Evolutionary conservation across 2,329 filamentous ascomycete genomes (phyloP), one percentile per base, ranked within the genome.

Genomic region (Leptographium lundbergii): DNA sequence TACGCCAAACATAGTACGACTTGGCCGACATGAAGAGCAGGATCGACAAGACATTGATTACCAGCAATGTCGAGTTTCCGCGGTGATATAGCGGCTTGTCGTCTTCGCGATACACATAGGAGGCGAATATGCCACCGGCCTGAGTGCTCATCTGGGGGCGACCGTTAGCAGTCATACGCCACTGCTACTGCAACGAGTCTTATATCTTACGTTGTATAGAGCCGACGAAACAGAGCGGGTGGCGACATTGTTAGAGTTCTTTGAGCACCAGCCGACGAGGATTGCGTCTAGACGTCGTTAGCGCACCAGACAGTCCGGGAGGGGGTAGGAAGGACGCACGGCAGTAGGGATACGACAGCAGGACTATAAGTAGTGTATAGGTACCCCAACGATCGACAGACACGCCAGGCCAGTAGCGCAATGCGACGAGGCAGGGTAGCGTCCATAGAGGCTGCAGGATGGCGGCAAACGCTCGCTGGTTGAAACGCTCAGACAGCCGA

Each of bases 181-280:
- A 34, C 32, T 9, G 32, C 9, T 34, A 10, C 32, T 34, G 32
- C 32, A 34, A 34, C 9, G 32, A 11, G 9, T 10, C 32, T 2
- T 10, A 9, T 19, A 66, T 25, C 59, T 48, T n/a, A 61, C 61
- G 24, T 63, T 63, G 32, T 63, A 63, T 19, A 62, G 51, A 1
- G 61, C 59, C 1, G 61, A 59, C 1, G 57, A 59, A 1, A 62
- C 61, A 25, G 61, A 57, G n/a, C 61, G 59, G 1, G 61, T 52
- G 14, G 57, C 57, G 25, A 61, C 59, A 22, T 61, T 63, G 34
- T 61, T 61, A 0, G 80, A 76, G 63, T 86, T 86, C 59, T 77
- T 76, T 5, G 79, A 81, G 2, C 75, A 78, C 73, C 81, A 81
- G 0, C 78, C 81, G 0, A 84, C 81, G 2, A 84, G 70, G 32